Evolutionary conservation across 306 rosid species (phyloP), one percentile per base, ranked within the genome.

Genomic region (Inga oerstediana): DNA sequence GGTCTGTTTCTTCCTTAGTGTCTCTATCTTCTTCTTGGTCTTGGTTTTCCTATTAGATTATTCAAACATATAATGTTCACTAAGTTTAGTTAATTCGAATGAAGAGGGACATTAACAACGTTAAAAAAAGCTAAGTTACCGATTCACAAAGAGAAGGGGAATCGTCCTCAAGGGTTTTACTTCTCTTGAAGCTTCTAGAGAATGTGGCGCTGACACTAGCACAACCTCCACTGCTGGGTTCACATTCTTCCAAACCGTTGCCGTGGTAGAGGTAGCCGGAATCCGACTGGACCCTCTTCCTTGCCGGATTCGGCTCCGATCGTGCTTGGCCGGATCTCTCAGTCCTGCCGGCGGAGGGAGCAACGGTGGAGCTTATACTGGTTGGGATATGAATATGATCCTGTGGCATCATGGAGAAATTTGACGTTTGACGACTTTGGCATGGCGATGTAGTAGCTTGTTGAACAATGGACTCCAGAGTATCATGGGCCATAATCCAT

Each of bases 381-480:
- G 80, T 70, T 39, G 76, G 79, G 19, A 72, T 67, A 71, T 71
- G 83, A 45, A 20, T 67, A 74, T 71, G 83, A 49, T 32, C 82
- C 10, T 19, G 48, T 45, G 76, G 39, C 59, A 72, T 61, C 44
- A 44, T 52, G 37, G 32, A 46, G 59, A 65, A 51, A 16, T 83
- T 78, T 41, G 89, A 69, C 19, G 71, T 82, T 79, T 74, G 85
- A 62, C 51, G 45, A 62, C 51, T 45, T 35, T 87, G 86, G 70
- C 64, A 45, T 37, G 90, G 85, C 66, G 58, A 45, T 37, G 90
- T 85, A 51, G 91, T 85, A 59, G 91, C 97, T 74, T 90, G 97
- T 52, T 84, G 83, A 62, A 93, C 95, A 8, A 93, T 44, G 6
- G 94, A 91, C 80, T 93, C 95, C 16, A 93, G 76, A 10, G 95